Evolutionary conservation across 345 rosid genomes (phyloP).

Genomic region (sweet orange (Citrus sinensis)): DNA sequence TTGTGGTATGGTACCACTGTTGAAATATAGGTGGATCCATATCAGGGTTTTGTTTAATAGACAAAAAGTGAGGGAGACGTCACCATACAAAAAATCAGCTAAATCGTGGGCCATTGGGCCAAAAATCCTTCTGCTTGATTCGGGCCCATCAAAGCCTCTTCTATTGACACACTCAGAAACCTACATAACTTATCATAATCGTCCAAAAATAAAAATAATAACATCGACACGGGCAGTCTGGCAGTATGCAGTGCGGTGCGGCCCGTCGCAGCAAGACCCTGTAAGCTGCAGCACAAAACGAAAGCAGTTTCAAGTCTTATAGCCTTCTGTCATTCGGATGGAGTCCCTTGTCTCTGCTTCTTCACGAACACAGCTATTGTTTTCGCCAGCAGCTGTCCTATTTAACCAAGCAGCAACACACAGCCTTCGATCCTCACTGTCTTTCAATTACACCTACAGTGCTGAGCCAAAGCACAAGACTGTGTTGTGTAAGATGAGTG

Average conservation of each 20-base stretch:
- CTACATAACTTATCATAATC: neutral
- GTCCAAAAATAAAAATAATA: too few relatives aligned
- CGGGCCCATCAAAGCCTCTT: neutral
- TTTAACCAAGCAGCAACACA: constrained; percentile 2
- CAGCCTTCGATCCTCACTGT: constrained; percentile 7
- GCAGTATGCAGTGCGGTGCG: neutral
- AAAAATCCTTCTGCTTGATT: neutral
- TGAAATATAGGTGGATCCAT: too few relatives aligned
- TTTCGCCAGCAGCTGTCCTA: constrained; percentile 7
- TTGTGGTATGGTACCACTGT: too few relatives aligned
- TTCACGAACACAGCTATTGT: constrained; percentile 18
- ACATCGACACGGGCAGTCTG: neutral
- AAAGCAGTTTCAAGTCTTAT: neutral
- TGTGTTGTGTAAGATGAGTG: constrained; percentile 39
- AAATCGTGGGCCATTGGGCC: neutral
- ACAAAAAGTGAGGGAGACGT: too few relatives aligned
- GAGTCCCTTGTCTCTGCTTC: constrained; percentile 26
- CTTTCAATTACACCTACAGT: constrained; percentile 9
- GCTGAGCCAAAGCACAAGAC: constrained; percentile 29
- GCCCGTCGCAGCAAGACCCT: neutral
- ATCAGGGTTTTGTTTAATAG: too few relatives aligned
- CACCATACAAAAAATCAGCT: too few relatives aligned
- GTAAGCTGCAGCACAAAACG: neutral
- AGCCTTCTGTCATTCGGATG: constrained; percentile 20
- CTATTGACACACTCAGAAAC: neutral